Conservation (phyloP, 2,329 filamentous ascomycete species). For the Volutella citrinella region DNA sequence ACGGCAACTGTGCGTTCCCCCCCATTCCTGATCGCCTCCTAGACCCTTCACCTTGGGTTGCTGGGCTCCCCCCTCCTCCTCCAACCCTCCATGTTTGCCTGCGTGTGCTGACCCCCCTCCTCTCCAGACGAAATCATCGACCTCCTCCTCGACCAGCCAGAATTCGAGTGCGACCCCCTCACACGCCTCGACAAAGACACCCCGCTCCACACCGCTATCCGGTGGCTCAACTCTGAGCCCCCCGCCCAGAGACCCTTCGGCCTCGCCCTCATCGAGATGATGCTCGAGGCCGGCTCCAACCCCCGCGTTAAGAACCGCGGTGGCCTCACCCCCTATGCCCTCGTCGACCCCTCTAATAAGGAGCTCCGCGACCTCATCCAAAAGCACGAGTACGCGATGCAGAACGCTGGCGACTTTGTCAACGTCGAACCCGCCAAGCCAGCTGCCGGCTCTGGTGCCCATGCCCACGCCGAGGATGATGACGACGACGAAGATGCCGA, state of each 20-base stretch:
- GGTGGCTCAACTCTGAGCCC: conserved; percentile 69
- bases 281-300: conserved; percentile 73
- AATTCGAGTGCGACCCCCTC: conserved; percentile 79
- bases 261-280: conserved; percentile 68
- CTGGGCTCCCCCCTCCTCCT: too few species aligned
- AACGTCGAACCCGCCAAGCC: conserved; percentile 26
- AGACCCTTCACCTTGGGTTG: neutral
- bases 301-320: conserved; percentile 65
- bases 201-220: conserved; percentile 74
- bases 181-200: conserved; percentile 72
- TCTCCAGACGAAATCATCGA: conserved; percentile 73
- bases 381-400: conserved; percentile 65
- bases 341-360: conserved; percentile 69
- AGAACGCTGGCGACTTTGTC: conserved; percentile 59
- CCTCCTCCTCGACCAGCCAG: conserved; percentile 75
- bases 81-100: too few species aligned
- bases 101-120: conserved; percentile 10
- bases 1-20: conserved; percentile 75
- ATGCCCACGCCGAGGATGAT: conserved; percentile 19
- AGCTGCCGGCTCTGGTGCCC: conserved; percentile 6
- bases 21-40: conserved; percentile 1
- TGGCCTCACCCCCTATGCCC: conserved; percentile 66
- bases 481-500: conserved; percentile 54
- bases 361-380: conserved; percentile 61
- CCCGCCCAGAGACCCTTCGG: conserved; percentile 63